Conservation (phyloP, 768 basidiomycete genomes). For the Trametopsis cervina region DNA sequence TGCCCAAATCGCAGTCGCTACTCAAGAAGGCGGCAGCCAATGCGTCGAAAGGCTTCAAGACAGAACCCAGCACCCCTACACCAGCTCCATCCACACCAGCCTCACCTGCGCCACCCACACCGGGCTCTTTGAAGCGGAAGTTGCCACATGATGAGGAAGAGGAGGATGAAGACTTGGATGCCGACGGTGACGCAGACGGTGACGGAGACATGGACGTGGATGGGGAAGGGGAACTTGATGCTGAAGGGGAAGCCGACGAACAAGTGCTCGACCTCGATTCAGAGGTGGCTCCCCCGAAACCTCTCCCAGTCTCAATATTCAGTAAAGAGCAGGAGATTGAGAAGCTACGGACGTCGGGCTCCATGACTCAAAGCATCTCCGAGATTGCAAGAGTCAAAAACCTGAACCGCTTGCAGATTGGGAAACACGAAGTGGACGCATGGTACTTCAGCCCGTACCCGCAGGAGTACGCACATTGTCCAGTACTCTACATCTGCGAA, state of each 20-base stretch:
- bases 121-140: conserved; percentile 64
- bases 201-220: conserved; percentile 54
- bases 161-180: conserved; percentile 15
- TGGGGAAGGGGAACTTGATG: conserved; percentile 37
- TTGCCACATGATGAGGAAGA: conserved; percentile 56
- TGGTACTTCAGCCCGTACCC: conserved; percentile 99
- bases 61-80: conserved; percentile 20
- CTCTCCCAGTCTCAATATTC: conserved; percentile 56
- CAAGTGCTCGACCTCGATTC: conserved; percentile 62
- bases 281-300: conserved; percentile 40
- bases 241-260: conserved; percentile 61
- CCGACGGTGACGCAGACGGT: conserved; percentile 39
- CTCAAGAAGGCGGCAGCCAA: conserved; percentile 61
- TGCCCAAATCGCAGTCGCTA: conserved; percentile 41
- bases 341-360: conserved; percentile 94
- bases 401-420: conserved; percentile 93
- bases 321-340: conserved; percentile 99
- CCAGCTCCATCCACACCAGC: conserved; percentile 17
- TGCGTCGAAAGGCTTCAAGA: conserved; percentile 20
- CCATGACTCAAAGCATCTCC: conserved; percentile 98
- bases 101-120: conserved; percentile 47
- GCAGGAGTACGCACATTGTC: conserved; percentile 94
- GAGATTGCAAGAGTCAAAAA: conserved; percentile 99
- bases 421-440: conserved; percentile 95
- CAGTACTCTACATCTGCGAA: conserved; percentile 95